Percentiles rank a stretch among this genome's conserved stretches.
Evolutionary conservation across 202 grass and related monocot species (phyloP).

Genomic region (Bolboschoenoplectus hybrid): DNA sequence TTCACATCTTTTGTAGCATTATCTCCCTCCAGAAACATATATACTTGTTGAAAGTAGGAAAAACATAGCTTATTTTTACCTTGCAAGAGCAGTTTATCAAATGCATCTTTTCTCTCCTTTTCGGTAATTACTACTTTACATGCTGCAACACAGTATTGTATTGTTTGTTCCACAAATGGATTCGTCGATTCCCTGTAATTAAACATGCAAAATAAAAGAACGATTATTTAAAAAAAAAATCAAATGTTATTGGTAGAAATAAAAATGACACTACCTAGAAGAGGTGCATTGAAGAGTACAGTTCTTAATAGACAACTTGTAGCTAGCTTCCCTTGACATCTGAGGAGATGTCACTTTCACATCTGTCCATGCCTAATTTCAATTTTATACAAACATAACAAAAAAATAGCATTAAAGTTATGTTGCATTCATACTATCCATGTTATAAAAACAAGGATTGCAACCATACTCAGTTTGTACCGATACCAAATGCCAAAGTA

Average conservation of each 20-base stretch:
- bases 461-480: neutral
- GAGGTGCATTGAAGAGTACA: constrained; percentile 71
- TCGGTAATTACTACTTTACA: constrained; percentile 57
- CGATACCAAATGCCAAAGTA: neutral
- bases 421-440: neutral
- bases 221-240: neutral
- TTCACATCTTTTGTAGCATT: neutral
- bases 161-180: constrained; percentile 91
- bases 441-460: neutral
- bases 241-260: neutral
- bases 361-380: constrained; percentile 78
- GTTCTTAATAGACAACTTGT: constrained; percentile 79
- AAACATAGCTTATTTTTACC: constrained; percentile 47
- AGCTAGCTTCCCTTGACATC: constrained; percentile 66
- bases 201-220: constrained; percentile 7
- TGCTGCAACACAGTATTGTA: constrained; percentile 75
- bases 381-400: constrained; percentile 29
- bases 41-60: constrained; percentile 13
- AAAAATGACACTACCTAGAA: constrained; percentile 50
- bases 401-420: neutral
- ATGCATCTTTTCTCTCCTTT: constrained; percentile 57
- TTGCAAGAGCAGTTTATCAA: constrained; percentile 79
- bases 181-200: constrained; percentile 61
- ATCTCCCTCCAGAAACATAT: neutral
- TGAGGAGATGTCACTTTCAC: constrained; percentile 89